A percentile compares a stretch with the other conserved stretches of the same genome.
These are phyloP conservation scores for Coniophora puteana DNA, from an alignment of 1,284 basidiomycete species.

Conservation along the genomic window DNA sequence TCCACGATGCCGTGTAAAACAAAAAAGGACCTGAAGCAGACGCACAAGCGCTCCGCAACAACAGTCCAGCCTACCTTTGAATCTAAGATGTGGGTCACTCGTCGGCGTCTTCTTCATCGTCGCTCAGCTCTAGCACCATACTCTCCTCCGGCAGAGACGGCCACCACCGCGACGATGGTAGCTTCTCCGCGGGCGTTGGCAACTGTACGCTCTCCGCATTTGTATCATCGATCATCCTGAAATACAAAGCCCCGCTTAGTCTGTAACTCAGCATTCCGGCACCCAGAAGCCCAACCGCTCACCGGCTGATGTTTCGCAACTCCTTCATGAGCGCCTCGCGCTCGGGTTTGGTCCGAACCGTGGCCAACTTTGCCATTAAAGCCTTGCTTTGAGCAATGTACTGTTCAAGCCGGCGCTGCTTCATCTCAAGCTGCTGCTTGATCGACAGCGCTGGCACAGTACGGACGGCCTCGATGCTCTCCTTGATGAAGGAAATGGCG, in stretches of 20 bases:
- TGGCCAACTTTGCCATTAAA: constrained; percentile 56
- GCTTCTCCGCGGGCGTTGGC: background rate
- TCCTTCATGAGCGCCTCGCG: constrained; percentile 52
- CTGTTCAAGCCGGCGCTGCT: constrained; percentile 54
- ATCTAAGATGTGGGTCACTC: no score
- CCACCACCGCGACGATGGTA: constrained; percentile 32
- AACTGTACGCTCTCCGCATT: constrained; percentile 7
- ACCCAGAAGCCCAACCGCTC: constrained; percentile 8
- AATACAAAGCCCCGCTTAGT: no score
- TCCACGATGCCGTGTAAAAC: no score
- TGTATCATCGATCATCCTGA: constrained; percentile 19
- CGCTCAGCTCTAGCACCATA: constrained; percentile 48
- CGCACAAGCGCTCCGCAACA: no score
- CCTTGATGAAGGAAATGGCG: constrained; percentile 50
- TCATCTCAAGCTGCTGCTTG: constrained; percentile 38
- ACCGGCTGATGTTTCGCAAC: constrained; percentile 45
- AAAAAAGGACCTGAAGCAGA: no score
- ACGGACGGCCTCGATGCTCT: constrained; percentile 44
- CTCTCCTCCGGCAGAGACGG: constrained; percentile 38
- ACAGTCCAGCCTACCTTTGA: no score
- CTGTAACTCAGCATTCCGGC: constrained; percentile 10
- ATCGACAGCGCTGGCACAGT: constrained; percentile 7
- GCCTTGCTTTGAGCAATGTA: constrained; percentile 69
- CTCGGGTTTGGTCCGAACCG: constrained; percentile 56
- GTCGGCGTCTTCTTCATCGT: constrained; percentile 47